Conservation (phyloP, 2,329 filamentous ascomycete genomes). For the Orbilia ellipsospora region DNA sequence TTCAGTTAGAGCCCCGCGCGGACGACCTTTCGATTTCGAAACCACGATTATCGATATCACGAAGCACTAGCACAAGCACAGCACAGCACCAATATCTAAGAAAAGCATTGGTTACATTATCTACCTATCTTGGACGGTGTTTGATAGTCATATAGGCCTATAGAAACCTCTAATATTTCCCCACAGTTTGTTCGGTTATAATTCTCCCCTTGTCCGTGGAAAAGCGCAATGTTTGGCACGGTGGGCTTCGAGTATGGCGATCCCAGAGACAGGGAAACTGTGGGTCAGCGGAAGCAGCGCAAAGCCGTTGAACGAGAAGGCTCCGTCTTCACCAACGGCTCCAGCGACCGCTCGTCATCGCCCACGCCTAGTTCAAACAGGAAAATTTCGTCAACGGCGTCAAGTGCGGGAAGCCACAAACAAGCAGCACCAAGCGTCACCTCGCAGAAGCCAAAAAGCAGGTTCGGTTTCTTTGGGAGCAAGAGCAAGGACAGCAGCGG, state of each 20-base stretch:
- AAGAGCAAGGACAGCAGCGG: slow-evolving; percentile 25
- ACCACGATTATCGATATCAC: slow-evolving; percentile 20
- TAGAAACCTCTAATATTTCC: background rate
- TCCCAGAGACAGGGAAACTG: slow-evolving; percentile 51
- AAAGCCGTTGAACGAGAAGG: slow-evolving; percentile 52
- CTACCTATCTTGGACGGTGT: slow-evolving; percentile 13
- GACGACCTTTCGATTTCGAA: background rate
- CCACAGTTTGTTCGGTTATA: slow-evolving; percentile 2
- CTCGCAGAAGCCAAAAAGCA: slow-evolving; percentile 46
- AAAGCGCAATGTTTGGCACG: slow-evolving; percentile 47
- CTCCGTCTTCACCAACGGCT: slow-evolving; percentile 47
- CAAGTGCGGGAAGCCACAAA: slow-evolving; percentile 35
- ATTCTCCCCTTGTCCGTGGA: slow-evolving; percentile 18
- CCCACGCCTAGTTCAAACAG: slow-evolving; percentile 46
- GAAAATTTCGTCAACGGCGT: slow-evolving; percentile 41
- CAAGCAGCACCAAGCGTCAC: slow-evolving; percentile 20
- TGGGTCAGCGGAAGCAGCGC: slow-evolving; percentile 51
- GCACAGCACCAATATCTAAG: background rate
- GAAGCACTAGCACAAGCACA: background rate
- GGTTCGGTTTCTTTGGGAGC: slow-evolving; percentile 49
- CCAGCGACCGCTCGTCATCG: slow-evolving; percentile 51
- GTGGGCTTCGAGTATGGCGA: slow-evolving; percentile 49
- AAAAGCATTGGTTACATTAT: background rate
- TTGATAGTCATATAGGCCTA: slow-evolving; percentile 13
- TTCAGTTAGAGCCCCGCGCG: background rate